These are phyloP conservation scores for Celoporthe dispersa DNA, from an alignment of 2,329 filamentous ascomycete species.

Conservation along the genomic window DNA sequence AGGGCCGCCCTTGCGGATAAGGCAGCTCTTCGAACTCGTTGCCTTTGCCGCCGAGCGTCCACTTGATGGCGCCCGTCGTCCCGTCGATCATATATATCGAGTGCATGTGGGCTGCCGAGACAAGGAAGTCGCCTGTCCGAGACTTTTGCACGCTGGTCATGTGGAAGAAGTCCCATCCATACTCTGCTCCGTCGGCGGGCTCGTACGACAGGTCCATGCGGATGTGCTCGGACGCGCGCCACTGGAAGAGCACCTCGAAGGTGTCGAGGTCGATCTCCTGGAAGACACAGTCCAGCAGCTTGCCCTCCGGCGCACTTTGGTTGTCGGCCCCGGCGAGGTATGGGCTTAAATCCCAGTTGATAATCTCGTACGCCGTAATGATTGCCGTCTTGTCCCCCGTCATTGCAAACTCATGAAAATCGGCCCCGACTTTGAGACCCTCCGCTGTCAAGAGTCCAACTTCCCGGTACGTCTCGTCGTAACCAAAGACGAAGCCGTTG, in stretches of 20 bases:
- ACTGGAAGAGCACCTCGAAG: conserved; percentile 53
- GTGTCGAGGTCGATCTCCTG: conserved; percentile 55
- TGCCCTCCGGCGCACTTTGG: conserved; percentile 34
- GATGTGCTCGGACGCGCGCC: conserved; percentile 44
- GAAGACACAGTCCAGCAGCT: conserved; percentile 41
- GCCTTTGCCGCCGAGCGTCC: conserved; percentile 55
- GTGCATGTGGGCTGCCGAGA: conserved; percentile 55
- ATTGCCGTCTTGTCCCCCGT: conserved; percentile 45
- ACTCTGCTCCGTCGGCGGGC: background rate
- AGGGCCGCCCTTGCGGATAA: conserved; percentile 40
- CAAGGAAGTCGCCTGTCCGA: conserved; percentile 53
- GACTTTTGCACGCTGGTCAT: conserved; percentile 61
- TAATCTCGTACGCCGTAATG: conserved; percentile 41
- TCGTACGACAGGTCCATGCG: conserved; percentile 27
- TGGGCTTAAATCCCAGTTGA: conserved; percentile 32
- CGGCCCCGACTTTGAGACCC: conserved; percentile 11
- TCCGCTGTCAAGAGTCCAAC: conserved; percentile 17
- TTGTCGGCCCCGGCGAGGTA: conserved; percentile 27
- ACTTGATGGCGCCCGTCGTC: conserved; percentile 51
- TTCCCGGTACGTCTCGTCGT: conserved; percentile 22
- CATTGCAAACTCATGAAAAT: conserved; percentile 45
- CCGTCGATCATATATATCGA: conserved; percentile 52
- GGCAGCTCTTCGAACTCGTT: conserved; percentile 47
- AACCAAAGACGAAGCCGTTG: conserved; percentile 16
- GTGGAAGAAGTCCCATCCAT: conserved; percentile 59